Evolutionary conservation across 2,329 filamentous ascomycete genomes (phyloP).

Genomic region (Ceratocystis ficicola): DNA sequence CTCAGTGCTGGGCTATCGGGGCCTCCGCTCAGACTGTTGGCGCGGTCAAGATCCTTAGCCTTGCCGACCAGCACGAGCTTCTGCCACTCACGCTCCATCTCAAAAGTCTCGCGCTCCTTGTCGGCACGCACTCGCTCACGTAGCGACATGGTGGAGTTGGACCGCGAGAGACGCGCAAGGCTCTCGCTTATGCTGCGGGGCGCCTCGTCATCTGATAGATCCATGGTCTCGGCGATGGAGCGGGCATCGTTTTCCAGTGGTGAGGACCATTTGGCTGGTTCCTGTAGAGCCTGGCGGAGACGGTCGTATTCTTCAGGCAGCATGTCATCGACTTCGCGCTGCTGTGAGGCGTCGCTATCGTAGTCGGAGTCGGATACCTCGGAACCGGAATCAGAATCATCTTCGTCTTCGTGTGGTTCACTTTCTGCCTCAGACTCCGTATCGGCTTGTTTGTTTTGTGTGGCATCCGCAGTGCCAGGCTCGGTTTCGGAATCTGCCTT

Average conservation of each 20-base stretch:
- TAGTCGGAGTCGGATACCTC: constrained; percentile 7
- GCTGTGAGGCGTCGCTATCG: constrained; percentile 14
- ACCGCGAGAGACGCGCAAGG: constrained; percentile 17
- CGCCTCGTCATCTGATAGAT: constrained; percentile 17
- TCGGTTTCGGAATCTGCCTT: background rate
- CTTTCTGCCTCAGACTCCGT: background rate
- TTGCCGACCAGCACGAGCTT: constrained; percentile 17
- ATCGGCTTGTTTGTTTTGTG: background rate
- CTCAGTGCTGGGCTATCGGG: constrained; percentile 4
- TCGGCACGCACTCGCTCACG: constrained; percentile 19
- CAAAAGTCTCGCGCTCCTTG: constrained; percentile 23
- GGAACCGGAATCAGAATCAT: background rate
- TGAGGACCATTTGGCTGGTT: constrained; percentile 16
- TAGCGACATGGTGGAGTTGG: constrained; percentile 12
- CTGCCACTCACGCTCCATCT: constrained; percentile 22
- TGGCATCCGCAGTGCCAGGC: background rate
- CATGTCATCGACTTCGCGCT: constrained; percentile 18
- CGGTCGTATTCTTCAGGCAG: constrained; percentile 17
- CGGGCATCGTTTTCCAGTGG: constrained; percentile 15
- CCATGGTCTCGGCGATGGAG: constrained; percentile 21
- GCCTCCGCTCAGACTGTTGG: background rate
- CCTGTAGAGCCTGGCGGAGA: constrained; percentile 24
- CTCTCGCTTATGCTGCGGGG: constrained; percentile 19
- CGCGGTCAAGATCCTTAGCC: constrained; percentile 11
- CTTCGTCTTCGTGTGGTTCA: background rate